These are phyloP conservation scores for Cryptococcus maquisensis DNA, from an alignment of 1,284 basidiomycete genomes.

Conservation along the genomic window DNA sequence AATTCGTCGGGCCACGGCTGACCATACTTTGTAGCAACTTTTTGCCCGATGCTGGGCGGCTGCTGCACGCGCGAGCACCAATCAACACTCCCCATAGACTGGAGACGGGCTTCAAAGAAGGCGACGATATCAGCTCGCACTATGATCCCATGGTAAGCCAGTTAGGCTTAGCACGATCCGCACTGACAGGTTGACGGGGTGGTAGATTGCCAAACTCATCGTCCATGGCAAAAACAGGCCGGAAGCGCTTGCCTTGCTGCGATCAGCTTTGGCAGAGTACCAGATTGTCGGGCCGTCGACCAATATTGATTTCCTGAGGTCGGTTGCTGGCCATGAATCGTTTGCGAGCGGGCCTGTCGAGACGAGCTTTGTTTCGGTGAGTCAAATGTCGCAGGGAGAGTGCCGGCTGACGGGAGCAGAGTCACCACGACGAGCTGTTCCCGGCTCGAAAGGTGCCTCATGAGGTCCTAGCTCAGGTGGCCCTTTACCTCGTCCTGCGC, in stretches of 20 bases:
- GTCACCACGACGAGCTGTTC: slow-evolving; percentile 73
- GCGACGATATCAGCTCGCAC: slow-evolving; percentile 83
- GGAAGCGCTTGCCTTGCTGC: slow-evolving; percentile 74
- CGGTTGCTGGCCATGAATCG: slow-evolving; percentile 67
- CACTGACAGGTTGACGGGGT: neutral
- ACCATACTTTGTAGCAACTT: slow-evolving; percentile 57
- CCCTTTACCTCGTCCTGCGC: slow-evolving; percentile 64
- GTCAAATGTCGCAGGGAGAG: slow-evolving; percentile 5
- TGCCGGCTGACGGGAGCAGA: slow-evolving; percentile 33
- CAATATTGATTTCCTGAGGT: slow-evolving; percentile 82
- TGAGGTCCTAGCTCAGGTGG: slow-evolving; percentile 69
- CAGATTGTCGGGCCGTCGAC: slow-evolving; percentile 86
- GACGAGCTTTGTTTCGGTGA: slow-evolving; percentile 83
- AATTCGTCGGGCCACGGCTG: neutral
- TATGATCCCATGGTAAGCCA: slow-evolving; percentile 95
- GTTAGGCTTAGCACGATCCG: neutral
- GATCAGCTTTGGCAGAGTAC: slow-evolving; percentile 78
- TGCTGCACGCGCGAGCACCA: slow-evolving; percentile 63
- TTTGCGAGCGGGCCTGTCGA: slow-evolving; percentile 82
- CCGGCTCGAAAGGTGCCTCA: slow-evolving; percentile 59
- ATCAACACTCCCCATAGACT: slow-evolving; percentile 65
- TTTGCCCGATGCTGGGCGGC: slow-evolving; percentile 80
- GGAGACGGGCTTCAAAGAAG: slow-evolving; percentile 84
- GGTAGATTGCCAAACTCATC: slow-evolving; percentile 59
- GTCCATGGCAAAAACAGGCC: slow-evolving; percentile 82